Evolutionary conservation across 2,329 filamentous ascomycete genomes (phyloP), one percentile per base, ranked within the genome.

Genomic region (Paradendryphiella salina): DNA sequence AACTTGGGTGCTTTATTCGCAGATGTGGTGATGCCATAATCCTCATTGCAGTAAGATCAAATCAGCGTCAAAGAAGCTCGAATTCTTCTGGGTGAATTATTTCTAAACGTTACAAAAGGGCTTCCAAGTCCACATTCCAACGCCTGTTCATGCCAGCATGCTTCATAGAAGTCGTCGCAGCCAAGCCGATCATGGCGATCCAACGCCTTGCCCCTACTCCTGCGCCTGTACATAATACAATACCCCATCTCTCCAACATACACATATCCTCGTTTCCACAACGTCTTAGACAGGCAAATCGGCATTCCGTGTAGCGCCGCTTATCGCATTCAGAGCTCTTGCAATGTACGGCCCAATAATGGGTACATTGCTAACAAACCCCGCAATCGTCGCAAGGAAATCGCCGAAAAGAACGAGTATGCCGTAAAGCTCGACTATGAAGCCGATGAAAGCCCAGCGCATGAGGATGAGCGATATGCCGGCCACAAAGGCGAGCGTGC

Each of bases 361-460:
- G 0, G 94, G 93, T 9, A 96, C 76, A 54, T 89, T 90, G 49
- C 89, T 85, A 32, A 90, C 89, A 68, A 97, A 96, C 13, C 89
- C 85, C 0, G 88, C 89, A 59, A 97, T 92, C 15, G 93, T 97
- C 40, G 91, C 89, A 52, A 97, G 82, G 76, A 97, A 97, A 75
- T 99, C 94, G 29, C 94, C 94, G 76, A 99, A 99, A 29, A 99
- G 78, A 43, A 96, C 83, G 61, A 95, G 82, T 60, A 99, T 93
- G 23, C 94, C 94, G 75, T 97, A 97, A 3, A 93, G 75, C 76
- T 99, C 94, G 63, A 97, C 83, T 50, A 88, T 67, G 76, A 99
- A 99, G 21, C 94, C 94, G 56, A 94, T 83, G 47, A 99, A 81
- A 0, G 94, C 89, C 92, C 94, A 99, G 54, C 88, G 84, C 67